Evolutionary conservation across 2,329 filamentous ascomycete species (phyloP).

Genomic region (Onygena corvina): DNA sequence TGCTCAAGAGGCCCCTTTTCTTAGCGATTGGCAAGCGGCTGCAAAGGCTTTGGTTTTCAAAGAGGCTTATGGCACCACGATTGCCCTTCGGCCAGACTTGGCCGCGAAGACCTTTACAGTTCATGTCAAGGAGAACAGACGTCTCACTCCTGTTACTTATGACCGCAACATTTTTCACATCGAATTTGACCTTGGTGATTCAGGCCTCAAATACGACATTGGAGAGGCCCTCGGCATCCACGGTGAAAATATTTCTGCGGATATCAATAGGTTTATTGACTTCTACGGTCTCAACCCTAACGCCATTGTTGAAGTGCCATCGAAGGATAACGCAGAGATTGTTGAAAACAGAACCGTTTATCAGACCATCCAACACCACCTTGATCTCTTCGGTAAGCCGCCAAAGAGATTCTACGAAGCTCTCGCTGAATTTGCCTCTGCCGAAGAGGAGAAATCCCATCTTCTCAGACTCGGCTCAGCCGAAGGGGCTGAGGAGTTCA

Average conservation of each 20-base stretch:
- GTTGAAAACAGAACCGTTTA: slow-evolving; percentile 84
- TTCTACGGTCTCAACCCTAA: slow-evolving; percentile 75
- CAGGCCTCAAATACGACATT: slow-evolving; percentile 90
- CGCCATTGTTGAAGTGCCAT: slow-evolving; percentile 81
- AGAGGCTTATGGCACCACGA: slow-evolving; percentile 72
- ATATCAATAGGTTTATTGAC: slow-evolving; percentile 75
- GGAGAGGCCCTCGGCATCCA: slow-evolving; percentile 95
- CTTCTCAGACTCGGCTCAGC: slow-evolving; percentile 64
- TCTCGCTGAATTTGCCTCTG: slow-evolving; percentile 70
- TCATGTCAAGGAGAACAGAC: slow-evolving; percentile 86
- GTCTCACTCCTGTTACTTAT: slow-evolving; percentile 75
- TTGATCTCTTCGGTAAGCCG: slow-evolving; percentile 93
- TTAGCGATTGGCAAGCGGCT: slow-evolving; percentile 68
- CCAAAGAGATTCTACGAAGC: slow-evolving; percentile 97
- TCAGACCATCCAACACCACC: slow-evolving; percentile 80
- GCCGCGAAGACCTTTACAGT: slow-evolving; percentile 76
- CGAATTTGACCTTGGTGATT: slow-evolving; percentile 87
- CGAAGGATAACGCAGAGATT: slow-evolving; percentile 60
- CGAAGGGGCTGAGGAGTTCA: slow-evolving; percentile 80
- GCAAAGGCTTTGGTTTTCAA: slow-evolving; percentile 88
- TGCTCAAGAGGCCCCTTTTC: slow-evolving; percentile 49
- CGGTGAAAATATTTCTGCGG: slow-evolving; percentile 72
- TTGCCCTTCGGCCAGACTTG: slow-evolving; percentile 69
- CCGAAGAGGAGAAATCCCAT: slow-evolving; percentile 69
- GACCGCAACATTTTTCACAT: slow-evolving; percentile 99